Evolutionary conservation across 768 basidiomycete species (phyloP).

Genomic region (Brasilioporus rufonigricans): DNA sequence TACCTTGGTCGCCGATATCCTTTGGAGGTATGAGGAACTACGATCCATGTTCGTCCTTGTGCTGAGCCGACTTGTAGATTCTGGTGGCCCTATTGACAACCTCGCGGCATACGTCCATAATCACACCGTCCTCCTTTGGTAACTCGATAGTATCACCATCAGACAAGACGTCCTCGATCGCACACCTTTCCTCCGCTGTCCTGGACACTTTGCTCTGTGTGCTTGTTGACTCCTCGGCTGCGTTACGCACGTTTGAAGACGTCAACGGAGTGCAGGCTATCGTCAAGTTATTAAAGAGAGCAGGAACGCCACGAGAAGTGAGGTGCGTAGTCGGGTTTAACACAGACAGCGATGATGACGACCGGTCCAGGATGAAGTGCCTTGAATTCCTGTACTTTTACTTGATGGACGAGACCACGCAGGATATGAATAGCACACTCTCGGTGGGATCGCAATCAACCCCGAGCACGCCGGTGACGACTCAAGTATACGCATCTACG

Average conservation of each 20-base stretch:
- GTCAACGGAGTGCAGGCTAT: constrained; percentile 75
- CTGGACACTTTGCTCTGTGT: constrained; percentile 86
- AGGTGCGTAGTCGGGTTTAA: constrained; percentile 67
- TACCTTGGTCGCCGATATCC: constrained; percentile 67
- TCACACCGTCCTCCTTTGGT: constrained; percentile 16
- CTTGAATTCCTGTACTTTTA: constrained; percentile 96
- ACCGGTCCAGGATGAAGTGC: constrained; percentile 79
- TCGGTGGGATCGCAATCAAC: constrained; percentile 28
- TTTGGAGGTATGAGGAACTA: constrained; percentile 51
- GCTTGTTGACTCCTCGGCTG: constrained; percentile 79
- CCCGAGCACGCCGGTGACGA: constrained; percentile 30
- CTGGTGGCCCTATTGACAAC: constrained; percentile 68
- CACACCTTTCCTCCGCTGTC: constrained; percentile 65
- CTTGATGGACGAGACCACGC: constrained; percentile 73
- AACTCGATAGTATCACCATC: constrained; percentile 16
- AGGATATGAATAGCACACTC: constrained; percentile 1
- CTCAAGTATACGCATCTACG: constrained; percentile 25
- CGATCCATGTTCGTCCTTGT: background rate
- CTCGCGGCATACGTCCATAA: constrained; percentile 58
- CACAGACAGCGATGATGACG: background rate
- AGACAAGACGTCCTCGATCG: constrained; percentile 17
- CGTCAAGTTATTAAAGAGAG: constrained; percentile 85
- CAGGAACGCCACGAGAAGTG: constrained; percentile 83
- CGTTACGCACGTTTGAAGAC: constrained; percentile 77
- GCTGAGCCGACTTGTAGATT: constrained; percentile 44